Percentiles rank a stretch among this genome's conserved stretches.
These are phyloP conservation scores for Phytophthora ohioensis DNA, from an alignment of 352 stramenopile species.

Conservation along the genomic window DNA sequence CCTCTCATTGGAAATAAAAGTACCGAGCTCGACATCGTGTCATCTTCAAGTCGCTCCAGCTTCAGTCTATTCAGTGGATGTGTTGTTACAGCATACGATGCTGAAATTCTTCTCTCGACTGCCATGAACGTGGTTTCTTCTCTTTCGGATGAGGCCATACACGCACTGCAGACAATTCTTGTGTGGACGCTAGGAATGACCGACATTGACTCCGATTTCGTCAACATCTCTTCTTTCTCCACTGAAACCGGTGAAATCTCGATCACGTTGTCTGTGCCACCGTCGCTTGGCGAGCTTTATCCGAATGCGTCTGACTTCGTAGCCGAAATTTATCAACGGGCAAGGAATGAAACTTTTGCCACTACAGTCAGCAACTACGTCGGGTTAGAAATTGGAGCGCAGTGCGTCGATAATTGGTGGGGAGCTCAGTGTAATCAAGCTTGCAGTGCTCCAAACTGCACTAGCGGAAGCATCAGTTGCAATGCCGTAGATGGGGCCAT, in stretches of 20 bases:
- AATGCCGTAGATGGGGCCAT: conserved; percentile 33
- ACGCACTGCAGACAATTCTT: conserved; percentile 27
- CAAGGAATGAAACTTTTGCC: conserved; percentile 29
- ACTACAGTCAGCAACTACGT: conserved; percentile 23
- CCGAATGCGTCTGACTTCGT: conserved; percentile 27
- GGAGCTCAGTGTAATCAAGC: conserved; percentile 18
- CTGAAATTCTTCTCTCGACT: conserved; percentile 30
- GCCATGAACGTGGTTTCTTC: conserved; percentile 10
- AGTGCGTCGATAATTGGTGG: conserved; percentile 24
- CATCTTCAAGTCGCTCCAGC: conserved; percentile 26
- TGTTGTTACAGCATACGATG: conserved; percentile 36
- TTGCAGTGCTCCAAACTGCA: conserved; percentile 26
- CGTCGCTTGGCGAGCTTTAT: conserved; percentile 34
- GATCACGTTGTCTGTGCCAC: conserved; percentile 29
- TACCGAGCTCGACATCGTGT: conserved; percentile 20
- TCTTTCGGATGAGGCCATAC: conserved; percentile 17
- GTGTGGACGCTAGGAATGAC: conserved; percentile 33
- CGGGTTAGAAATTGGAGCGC: conserved; percentile 16
- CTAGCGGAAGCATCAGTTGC: conserved; percentile 16
- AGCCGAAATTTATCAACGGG: conserved; percentile 28
- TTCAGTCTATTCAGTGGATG: conserved; percentile 39
- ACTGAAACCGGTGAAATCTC: conserved; percentile 21
- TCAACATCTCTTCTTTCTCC: conserved; percentile 34
- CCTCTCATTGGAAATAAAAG: conserved; percentile 15
- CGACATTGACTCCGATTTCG: conserved; percentile 34